Base-by-base conservation (phyloP, 768 basidiomycete genomes). In the Cytidiella melzeri region DNA sequence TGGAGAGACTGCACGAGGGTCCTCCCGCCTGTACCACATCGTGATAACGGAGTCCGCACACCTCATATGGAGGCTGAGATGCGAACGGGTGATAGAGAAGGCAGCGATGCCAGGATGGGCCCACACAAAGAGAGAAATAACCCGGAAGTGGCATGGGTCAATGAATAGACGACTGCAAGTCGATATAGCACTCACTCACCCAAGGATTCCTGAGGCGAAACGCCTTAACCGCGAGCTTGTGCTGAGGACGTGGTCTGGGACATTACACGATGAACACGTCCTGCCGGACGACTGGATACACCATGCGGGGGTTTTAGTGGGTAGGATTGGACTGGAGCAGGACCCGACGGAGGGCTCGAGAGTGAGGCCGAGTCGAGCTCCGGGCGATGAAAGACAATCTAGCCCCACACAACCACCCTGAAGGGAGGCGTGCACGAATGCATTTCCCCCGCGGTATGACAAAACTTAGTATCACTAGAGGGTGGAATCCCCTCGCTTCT, bases 21-120 rank as follows among this genome's bases (percentile, higher is more conserved):
- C 48, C 4, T 18, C 24, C 10, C 18, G 56, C n/a, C 51, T 57
- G 2, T 47, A 43, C 0, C 45, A 39, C 12, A 58, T 56, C 26
- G 42, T 55, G 1, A 28, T 54, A 0, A 45, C 55, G 0, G 53
- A 58, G 23, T 30, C 55, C 0, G 43, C 49, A 0, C 36, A 56
- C 42, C 47, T 58, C 0, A 42, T 56, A 1, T 56, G 55, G 59
- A 39, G 38, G 2, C 13, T 56, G 2, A 13, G 57, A 10, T 56
- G 57, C n/a, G 51, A 58, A 39, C 37, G 47, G 12, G 13, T 38
- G 12, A 40, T 48, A 3, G 25, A 7, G 7, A 24, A 18, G 19
- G 18, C 41, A 4, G 40, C 24, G 39, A 4, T 11, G 4, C n/a
- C n/a, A n/a, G 21, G n/a, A 23, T 10, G 10, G 5, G 4, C 9